phyloP scores from a whole-genome alignment of 2,329 filamentous ascomycete genomes.

The Sporothrix dimorphospora region DNA sequence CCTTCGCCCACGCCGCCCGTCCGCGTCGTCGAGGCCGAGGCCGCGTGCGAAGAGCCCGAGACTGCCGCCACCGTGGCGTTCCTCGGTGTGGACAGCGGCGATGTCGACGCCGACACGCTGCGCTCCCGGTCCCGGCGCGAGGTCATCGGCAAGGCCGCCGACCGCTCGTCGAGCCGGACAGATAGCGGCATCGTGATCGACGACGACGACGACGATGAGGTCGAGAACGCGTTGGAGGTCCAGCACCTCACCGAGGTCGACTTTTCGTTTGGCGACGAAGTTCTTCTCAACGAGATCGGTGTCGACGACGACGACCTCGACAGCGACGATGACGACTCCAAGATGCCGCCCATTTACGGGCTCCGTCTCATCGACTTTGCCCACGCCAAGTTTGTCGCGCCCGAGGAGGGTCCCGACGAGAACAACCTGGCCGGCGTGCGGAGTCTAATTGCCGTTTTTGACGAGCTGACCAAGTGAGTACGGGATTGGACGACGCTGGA shows the following conservation, averaged over 20 bases:
- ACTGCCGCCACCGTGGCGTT: not conserved
- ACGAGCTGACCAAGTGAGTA: slow-evolving; percentile 56
- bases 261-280: slow-evolving; percentile 3
- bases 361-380: slow-evolving; percentile 97
- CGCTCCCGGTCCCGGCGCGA: slow-evolving; percentile 28
- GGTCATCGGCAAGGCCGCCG: slow-evolving; percentile 34
- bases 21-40: slow-evolving; percentile 21
- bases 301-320: slow-evolving; percentile 36
- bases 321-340: slow-evolving; percentile 52
- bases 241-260: not conserved
- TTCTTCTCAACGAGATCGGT: slow-evolving; percentile 43
- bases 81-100: not conserved
- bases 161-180: slow-evolving; percentile 49
- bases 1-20: not conserved
- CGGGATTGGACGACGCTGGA: not conserved
- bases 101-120: not conserved
- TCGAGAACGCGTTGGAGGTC: slow-evolving; percentile 40
- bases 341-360: slow-evolving; percentile 68
- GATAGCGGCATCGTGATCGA: slow-evolving; percentile 61
- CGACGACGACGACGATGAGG: slow-evolving; percentile 47
- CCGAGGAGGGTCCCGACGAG: slow-evolving; percentile 82
- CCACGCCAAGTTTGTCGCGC: slow-evolving; percentile 82
- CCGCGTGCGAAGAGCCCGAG: slow-evolving; percentile 9
- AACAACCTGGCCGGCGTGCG: slow-evolving; percentile 77
- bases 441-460: slow-evolving; percentile 71